Conservation (phyloP, 345 rosid genomes). For the Dipteronia dyeriana region DNA sequence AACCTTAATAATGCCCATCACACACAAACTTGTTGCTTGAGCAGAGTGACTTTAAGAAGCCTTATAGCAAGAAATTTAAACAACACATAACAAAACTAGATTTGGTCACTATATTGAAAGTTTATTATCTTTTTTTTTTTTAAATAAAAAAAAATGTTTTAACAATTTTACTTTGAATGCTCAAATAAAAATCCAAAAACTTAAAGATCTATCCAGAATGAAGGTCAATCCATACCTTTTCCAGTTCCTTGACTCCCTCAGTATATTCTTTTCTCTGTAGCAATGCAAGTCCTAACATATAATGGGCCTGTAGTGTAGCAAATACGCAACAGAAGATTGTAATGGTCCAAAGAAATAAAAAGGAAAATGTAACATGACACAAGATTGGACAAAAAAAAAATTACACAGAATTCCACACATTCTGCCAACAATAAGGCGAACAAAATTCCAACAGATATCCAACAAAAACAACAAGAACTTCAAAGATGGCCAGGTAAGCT, state of each 20-base stretch:
- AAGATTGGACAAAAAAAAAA: not conserved
- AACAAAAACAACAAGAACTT: not conserved
- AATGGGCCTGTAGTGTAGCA: slow-evolving; percentile 61
- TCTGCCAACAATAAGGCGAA: not conserved
- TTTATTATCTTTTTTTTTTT: not conserved
- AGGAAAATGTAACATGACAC: slow-evolving; percentile 6
- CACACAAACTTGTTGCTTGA: not conserved
- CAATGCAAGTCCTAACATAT: slow-evolving; percentile 85
- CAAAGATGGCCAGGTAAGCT: not conserved
- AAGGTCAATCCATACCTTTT: slow-evolving; percentile 47
- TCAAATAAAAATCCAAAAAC: not conserved
- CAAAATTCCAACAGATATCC: slow-evolving; percentile 1
- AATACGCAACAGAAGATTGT: slow-evolving; percentile 6
- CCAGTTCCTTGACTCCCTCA: slow-evolving; percentile 68
- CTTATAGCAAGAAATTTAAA: not conserved
- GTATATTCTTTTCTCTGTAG: slow-evolving; percentile 50
- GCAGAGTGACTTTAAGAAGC: not conserved
- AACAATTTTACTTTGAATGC: not conserved
- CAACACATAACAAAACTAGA: not conserved
- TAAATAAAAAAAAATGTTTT: not conserved
- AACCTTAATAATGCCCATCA: not conserved
- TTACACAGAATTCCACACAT: too few relatives aligned
- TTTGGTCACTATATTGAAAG: not conserved
- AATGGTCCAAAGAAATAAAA: slow-evolving; percentile 13
- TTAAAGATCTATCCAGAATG: not conserved